Base-by-base conservation (phyloP, 148 eudicot genomes). In the Rhododendron kiyosumense region DNA sequence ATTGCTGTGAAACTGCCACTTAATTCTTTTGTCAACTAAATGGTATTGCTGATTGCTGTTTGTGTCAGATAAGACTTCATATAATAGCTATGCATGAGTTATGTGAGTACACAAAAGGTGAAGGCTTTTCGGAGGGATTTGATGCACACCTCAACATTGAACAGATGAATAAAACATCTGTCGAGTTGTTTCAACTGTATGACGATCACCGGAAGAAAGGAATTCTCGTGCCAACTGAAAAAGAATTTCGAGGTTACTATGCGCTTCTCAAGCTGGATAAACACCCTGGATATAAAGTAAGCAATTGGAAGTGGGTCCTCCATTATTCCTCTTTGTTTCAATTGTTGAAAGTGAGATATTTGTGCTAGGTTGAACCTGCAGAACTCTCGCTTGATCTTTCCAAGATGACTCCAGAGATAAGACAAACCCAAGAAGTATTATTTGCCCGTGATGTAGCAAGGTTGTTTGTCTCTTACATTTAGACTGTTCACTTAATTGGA, bases 131-230 rank as follows among this genome's bases (percentile, higher is more conserved):
- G 1, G 98, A 94, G 89, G 99, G 98, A 86, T 95, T 97, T 89
- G 98, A 97, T 88, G 98, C 99, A 13, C 99, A 97, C 86, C 96
- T 97, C 59, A 95, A 97, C 87, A 97, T 97, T 84, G 99, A 97
- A 88, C 98, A 97, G 93, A 97, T 97, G 99, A 95, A 97, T 87
- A 97, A 95, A 92, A 93, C 99, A 85, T 97, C 98, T 57, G 99
- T 97, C 81, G 99, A 95, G 86, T 89, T 95, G 80, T 97, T 97
- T 87, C 99, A 97, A 86, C 79, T 97, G 89, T 97, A 97, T 86
- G 99, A 97, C 83, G 98, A 97, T 86, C 98, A 97, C 90, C 91
- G 98, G 86, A 97, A 94, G 91, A 95, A 89, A 87, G 99, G 98
- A 86, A 89, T 93, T 46, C 61, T 88, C 75, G 92, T 95, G 85